Conservation (phyloP, 1,139 yeast species). For the Sugiyamaella paludigena region DNA sequence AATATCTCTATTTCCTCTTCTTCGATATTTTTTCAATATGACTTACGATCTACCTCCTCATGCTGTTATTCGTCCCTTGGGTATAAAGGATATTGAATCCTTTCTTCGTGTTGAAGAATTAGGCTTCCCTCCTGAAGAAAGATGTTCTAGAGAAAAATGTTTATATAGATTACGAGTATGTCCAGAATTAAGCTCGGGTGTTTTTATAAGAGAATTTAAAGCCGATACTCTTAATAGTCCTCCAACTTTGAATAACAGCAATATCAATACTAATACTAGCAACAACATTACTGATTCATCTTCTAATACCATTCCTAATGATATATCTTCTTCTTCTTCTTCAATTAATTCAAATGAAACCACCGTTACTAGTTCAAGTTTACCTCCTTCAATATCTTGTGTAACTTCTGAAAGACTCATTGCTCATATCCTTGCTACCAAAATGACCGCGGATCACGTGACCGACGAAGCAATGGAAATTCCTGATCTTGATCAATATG, state of each 20-base stretch:
- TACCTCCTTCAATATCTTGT: conserved; percentile 40
- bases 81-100: conserved; percentile 63
- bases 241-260: conserved; percentile 4
- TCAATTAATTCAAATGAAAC: not conserved
- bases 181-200: conserved; percentile 88
- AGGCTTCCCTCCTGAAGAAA: conserved; percentile 65
- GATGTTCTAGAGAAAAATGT: conserved; percentile 63
- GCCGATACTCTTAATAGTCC: conserved; percentile 3
- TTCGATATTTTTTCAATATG: conserved; percentile 12
- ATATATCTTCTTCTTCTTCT: no score
- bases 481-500: conserved; percentile 42
- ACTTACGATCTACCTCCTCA: conserved; percentile 50
- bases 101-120: conserved; percentile 59
- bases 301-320: not conserved
- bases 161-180: conserved; percentile 71
- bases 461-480: conserved; percentile 67
- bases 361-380: conserved; percentile 31
- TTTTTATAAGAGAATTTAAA: conserved; percentile 68
- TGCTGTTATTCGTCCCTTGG: conserved; percentile 79
- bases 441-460: conserved; percentile 52
- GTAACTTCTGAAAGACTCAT: conserved; percentile 60
- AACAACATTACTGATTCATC: not conserved
- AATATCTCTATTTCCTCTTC: not conserved
- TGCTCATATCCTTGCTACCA: conserved; percentile 85
- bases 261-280: not conserved